Evolutionary conservation across 116 monocot species (phyloP).

Genomic region (Thalassia testudinum): DNA sequence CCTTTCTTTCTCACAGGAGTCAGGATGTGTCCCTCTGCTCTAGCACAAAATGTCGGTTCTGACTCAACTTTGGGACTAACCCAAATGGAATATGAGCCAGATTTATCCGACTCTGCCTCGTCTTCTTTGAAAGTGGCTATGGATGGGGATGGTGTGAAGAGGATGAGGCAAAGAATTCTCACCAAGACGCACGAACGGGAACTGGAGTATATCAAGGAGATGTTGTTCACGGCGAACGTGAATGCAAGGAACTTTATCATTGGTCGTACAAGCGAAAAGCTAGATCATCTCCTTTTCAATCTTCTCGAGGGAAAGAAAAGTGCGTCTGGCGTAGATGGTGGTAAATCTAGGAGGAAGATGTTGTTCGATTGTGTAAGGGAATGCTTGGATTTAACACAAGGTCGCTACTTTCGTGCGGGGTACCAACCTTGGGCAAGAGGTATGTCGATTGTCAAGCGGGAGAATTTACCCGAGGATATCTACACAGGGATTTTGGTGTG

Average conservation of each 20-base stretch:
- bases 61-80: background rate
- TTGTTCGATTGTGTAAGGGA: constrained; percentile 68
- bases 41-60: constrained; percentile 2
- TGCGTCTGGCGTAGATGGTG: background rate
- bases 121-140: constrained; percentile 13
- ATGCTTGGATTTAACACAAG: constrained; percentile 36
- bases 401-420: constrained; percentile 38
- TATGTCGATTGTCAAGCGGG: constrained; percentile 1
- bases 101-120: constrained; percentile 44
- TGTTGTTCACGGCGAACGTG: constrained; percentile 11
- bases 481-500: constrained; percentile 45
- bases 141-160: too few relatives aligned
- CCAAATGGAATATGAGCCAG: constrained; percentile 14
- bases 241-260: background rate
- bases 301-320: constrained; percentile 25
- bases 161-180: too few relatives aligned
- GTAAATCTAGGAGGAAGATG: constrained; percentile 33
- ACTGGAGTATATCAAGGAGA: constrained; percentile 30
- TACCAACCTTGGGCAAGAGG: constrained; percentile 55
- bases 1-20: constrained; percentile 1
- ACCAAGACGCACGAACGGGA: background rate
- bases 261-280: background rate
- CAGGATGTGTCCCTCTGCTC: background rate
- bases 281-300: constrained; percentile 37
- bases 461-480: constrained; percentile 32